A percentile compares a stretch with the other conserved stretches of the same genome.
These are phyloP conservation scores for Smittium culicis DNA, from an alignment of 371 early-diverging fungal species.

Conservation along the genomic window DNA sequence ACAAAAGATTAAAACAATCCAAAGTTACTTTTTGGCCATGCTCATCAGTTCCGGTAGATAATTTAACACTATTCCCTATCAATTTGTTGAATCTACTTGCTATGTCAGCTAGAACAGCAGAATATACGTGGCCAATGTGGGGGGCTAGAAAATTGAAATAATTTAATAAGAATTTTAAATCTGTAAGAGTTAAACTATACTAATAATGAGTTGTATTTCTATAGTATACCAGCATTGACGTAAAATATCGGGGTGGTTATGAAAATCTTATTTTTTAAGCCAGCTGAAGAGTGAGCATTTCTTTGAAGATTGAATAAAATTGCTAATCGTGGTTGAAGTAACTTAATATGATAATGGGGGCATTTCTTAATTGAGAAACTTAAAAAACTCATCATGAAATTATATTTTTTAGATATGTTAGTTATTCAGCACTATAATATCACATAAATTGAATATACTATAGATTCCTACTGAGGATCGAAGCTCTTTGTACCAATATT, in stretches of 20 bases:
- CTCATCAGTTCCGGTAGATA: constrained; percentile 89
- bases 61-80: constrained; percentile 41
- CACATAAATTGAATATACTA: no score
- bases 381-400: no score
- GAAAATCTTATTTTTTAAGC: constrained; percentile 3
- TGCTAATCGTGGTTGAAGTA: no score
- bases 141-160: constrained; percentile 45
- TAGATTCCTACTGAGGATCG: no score
- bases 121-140: constrained; percentile 90
- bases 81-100: constrained; percentile 56
- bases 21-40: constrained; percentile 65
- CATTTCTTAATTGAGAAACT: no score
- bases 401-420: no score
- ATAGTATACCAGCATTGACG: constrained; percentile 75
- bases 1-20: neutral
- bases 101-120: constrained; percentile 73
- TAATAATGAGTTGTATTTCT: constrained; percentile 20
- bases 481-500: no score
- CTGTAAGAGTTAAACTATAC: neutral
- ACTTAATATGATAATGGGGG: no score
- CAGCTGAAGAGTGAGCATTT: neutral
- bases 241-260: constrained; percentile 91
- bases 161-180: neutral
- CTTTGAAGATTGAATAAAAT: no score
- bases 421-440: no score